phyloP scores from a whole-genome alignment of 495 filamentous ascomycete genomes.

The Elaphomyces granulatus region DNA sequence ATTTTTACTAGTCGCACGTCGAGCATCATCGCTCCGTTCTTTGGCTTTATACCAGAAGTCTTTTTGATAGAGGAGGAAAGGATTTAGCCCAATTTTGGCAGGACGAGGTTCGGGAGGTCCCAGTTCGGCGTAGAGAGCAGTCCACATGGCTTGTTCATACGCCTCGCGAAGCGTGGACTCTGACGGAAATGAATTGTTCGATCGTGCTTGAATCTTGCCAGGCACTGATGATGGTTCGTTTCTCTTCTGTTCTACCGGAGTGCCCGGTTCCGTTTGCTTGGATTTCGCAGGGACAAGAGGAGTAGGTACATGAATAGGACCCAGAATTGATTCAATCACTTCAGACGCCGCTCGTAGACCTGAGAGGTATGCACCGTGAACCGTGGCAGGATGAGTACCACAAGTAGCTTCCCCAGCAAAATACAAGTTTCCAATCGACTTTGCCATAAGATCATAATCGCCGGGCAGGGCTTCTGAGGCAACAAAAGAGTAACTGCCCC shows the following conservation, averaged over 20 bases:
- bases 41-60: conserved; percentile 66
- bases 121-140: conserved; percentile 49
- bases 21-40: conserved; percentile 51
- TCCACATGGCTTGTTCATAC: conserved; percentile 61
- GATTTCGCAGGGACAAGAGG: conserved; percentile 60
- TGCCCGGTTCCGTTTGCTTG: conserved; percentile 20
- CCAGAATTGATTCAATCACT: conserved; percentile 60
- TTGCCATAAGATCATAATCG: conserved; percentile 92
- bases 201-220: conserved; percentile 3
- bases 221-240: conserved; percentile 8
- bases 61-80: conserved; percentile 57
- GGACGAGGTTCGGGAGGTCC: conserved; percentile 57
- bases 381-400: conserved; percentile 88
- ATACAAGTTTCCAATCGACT: conserved; percentile 69
- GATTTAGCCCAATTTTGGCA: conserved; percentile 51
- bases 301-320: conserved; percentile 59
- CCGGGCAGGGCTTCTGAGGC: conserved; percentile 63
- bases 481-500: conserved; percentile 88
- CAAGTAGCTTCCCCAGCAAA: conserved; percentile 96
- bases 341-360: conserved; percentile 81
- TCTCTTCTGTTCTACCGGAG: conserved; percentile 9
- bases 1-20: conserved; percentile 48
- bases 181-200: conserved; percentile 15
- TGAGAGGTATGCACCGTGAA: conserved; percentile 91
- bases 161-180: conserved; percentile 44